A percentile compares a stretch with the other conserved stretches of the same genome.
phyloP scores from a whole-genome alignment of 2,329 filamentous ascomycete species.

The Verticillium dahliae region DNA sequence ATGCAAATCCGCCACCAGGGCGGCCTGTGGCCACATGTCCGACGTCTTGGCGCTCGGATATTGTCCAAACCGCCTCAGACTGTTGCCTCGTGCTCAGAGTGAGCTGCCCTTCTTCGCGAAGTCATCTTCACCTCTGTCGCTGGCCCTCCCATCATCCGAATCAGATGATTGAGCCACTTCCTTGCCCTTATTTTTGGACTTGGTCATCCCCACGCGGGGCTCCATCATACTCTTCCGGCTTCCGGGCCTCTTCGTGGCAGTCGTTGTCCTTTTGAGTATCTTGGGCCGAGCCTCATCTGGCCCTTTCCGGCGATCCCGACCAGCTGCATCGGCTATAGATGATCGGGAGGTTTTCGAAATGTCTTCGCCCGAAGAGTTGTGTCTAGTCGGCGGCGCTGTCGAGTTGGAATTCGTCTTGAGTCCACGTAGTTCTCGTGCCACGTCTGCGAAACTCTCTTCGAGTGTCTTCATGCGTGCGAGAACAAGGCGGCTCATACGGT shows the following conservation, averaged over 20 bases:
- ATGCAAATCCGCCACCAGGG: not conserved
- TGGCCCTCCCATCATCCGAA: constrained; percentile 23
- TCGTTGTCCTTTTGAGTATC: constrained; percentile 19
- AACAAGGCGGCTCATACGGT: constrained; percentile 74
- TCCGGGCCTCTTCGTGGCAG: constrained; percentile 20
- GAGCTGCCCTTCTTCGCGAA: constrained; percentile 33
- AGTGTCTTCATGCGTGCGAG: constrained; percentile 87
- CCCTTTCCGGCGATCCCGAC: constrained; percentile 19
- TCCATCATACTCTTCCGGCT: constrained; percentile 38
- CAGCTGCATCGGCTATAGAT: constrained; percentile 26
- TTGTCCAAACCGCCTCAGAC: too few relatives aligned
- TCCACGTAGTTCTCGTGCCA: constrained; percentile 73
- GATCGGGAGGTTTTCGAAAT: constrained; percentile 14
- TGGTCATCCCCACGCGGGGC: constrained; percentile 24
- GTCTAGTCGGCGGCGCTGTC: constrained; percentile 39
- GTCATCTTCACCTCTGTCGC: constrained; percentile 19
- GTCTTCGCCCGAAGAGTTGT: constrained; percentile 44
- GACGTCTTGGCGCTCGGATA: too few relatives aligned
- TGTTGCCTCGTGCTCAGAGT: constrained; percentile 18
- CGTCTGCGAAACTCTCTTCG: constrained; percentile 83
- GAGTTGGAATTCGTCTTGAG: constrained; percentile 39
- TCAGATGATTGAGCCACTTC: constrained; percentile 28
- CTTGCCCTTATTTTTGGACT: constrained; percentile 41
- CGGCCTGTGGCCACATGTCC: not conserved
- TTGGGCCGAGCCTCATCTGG: constrained; percentile 14